Evolutionary conservation across 441 rosid genomes (phyloP).

Genomic region (Corymbia citriodora): DNA sequence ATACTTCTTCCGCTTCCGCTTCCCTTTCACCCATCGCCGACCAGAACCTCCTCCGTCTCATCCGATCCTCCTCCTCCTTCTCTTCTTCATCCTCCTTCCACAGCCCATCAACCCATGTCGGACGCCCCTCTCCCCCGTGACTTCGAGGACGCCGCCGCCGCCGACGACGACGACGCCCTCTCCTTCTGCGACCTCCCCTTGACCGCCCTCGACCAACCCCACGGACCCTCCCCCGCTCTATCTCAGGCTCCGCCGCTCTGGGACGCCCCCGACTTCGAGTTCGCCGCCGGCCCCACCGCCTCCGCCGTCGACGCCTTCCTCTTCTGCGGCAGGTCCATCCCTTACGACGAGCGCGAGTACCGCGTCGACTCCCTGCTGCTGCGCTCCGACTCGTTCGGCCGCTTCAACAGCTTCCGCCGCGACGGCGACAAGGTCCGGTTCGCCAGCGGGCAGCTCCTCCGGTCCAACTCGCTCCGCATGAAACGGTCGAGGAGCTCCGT

Average conservation of each 20-base stretch:
- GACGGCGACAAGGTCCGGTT: background rate
- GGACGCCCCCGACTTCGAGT: conserved; percentile 16
- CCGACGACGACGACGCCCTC: conserved; percentile 19
- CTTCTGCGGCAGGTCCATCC: conserved; percentile 19
- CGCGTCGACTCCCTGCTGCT: background rate
- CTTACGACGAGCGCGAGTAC: background rate
- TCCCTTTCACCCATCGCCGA: background rate
- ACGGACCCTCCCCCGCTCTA: background rate
- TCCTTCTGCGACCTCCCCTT: conserved; percentile 23
- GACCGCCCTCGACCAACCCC: background rate
- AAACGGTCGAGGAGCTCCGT: background rate
- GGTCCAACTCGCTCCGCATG: background rate
- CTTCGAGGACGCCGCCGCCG: conserved; percentile 20
- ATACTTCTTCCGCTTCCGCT: background rate
- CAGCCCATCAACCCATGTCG: background rate
- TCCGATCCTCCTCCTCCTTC: background rate
- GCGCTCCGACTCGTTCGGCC: background rate
- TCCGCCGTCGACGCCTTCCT: background rate
- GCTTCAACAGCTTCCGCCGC: background rate
- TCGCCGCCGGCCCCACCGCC: conserved; percentile 2
- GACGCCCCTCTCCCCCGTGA: background rate
- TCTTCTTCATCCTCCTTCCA: background rate
- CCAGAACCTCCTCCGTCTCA: background rate
- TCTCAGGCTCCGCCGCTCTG: background rate
- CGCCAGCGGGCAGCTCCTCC: background rate